Conservation (phyloP, 495 filamentous ascomycete species). For the Filosporella fistucella region DNA sequence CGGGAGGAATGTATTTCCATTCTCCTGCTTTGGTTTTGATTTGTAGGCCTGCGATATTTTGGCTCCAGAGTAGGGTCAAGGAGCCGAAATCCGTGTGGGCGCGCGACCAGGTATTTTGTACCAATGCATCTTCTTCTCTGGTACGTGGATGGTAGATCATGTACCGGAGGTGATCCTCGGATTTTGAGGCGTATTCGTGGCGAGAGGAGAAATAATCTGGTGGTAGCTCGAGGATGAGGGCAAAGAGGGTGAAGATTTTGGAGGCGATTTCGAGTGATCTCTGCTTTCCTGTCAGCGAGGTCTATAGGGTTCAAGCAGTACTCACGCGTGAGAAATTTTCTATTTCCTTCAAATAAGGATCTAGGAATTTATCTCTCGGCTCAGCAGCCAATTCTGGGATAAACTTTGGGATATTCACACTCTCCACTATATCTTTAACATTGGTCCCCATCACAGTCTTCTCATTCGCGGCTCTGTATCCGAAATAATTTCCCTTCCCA, state of each 20-base stretch:
- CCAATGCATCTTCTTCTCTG: conserved; percentile 36
- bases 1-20: conserved; percentile 42
- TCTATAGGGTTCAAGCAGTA: neutral
- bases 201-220: conserved; percentile 43
- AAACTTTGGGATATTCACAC: conserved; percentile 53
- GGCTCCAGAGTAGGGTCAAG: conserved; percentile 47
- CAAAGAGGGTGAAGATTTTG: conserved; percentile 40
- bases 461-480: conserved; percentile 32
- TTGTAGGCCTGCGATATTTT: conserved; percentile 50
- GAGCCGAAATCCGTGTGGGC: conserved; percentile 52
- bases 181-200: conserved; percentile 45
- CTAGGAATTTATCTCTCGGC: conserved; percentile 37
- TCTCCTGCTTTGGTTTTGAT: conserved; percentile 31
- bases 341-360: conserved; percentile 38
- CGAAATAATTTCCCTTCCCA: conserved; percentile 42
- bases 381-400: conserved; percentile 37
- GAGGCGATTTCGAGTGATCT: conserved; percentile 34
- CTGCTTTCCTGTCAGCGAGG: conserved; percentile 4
- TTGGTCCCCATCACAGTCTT: conserved; percentile 23
- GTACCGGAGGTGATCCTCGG: conserved; percentile 46
- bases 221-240: conserved; percentile 42
- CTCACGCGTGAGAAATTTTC: conserved; percentile 36
- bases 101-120: conserved; percentile 38
- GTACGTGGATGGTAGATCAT: conserved; percentile 47
- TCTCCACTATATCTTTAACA: conserved; percentile 46